Percentiles rank a stretch among this genome's conserved stretches.
These are phyloP conservation scores for Raffaelea ambrosiae DNA, from an alignment of 2,329 filamentous ascomycete species.

Conservation along the genomic window DNA sequence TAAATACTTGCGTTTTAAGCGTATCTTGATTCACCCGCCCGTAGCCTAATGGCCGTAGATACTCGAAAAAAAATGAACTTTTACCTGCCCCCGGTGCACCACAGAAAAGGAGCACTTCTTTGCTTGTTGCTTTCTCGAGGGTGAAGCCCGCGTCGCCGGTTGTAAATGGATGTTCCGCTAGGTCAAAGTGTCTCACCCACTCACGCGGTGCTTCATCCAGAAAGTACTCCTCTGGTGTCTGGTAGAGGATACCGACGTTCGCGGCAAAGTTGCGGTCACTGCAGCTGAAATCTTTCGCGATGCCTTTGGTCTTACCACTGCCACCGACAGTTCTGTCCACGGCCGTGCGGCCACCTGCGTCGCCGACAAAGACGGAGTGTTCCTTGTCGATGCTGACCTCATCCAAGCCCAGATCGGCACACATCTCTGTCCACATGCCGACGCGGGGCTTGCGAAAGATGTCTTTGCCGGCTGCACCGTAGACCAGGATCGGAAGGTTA, in stretches of 20 bases:
- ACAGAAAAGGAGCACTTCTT: constrained; percentile 77
- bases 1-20: constrained; percentile 56
- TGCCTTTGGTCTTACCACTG: constrained; percentile 54
- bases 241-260: constrained; percentile 72
- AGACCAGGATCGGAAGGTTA: constrained; percentile 68
- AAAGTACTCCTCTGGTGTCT: constrained; percentile 91
- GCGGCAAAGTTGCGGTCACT: constrained; percentile 72
- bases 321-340: constrained; percentile 22
- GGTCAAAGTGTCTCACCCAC: constrained; percentile 65
- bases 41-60: constrained; percentile 71
- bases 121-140: constrained; percentile 51
- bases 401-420: constrained; percentile 49
- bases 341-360: constrained; percentile 61
- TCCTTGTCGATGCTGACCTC: constrained; percentile 32
- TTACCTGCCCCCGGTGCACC: constrained; percentile 88
- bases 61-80: constrained; percentile 78
- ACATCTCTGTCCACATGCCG: constrained; percentile 74
- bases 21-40: constrained; percentile 84
- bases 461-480: constrained; percentile 79
- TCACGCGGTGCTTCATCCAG: constrained; percentile 56
- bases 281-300: constrained; percentile 66
- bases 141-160: constrained; percentile 18
- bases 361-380: constrained; percentile 79
- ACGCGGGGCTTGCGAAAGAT: constrained; percentile 76
- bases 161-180: constrained; percentile 43